phyloP scores from a whole-genome alignment of 2,329 filamentous ascomycete genomes.

The Penicillium sp. region DNA sequence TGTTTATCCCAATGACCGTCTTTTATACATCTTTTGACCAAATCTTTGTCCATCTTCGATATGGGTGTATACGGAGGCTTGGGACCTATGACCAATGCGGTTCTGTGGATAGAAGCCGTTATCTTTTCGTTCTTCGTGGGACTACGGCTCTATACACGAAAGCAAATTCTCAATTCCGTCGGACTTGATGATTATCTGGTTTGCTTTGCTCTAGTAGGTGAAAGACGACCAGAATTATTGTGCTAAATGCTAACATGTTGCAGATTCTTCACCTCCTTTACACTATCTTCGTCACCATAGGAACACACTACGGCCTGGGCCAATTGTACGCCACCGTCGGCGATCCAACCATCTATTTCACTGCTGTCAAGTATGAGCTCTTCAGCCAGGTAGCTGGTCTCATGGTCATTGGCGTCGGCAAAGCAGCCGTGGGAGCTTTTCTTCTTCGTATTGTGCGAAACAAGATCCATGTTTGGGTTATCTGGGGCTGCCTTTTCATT shows the following conservation, averaged over 20 bases:
- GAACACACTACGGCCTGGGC: slow-evolving; percentile 18
- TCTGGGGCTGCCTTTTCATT: slow-evolving; percentile 16
- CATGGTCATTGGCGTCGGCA: slow-evolving; percentile 24
- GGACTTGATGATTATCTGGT: slow-evolving; percentile 20
- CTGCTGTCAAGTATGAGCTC: slow-evolving; percentile 24
- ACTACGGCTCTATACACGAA: slow-evolving; percentile 22
- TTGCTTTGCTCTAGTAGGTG: slow-evolving; percentile 14
- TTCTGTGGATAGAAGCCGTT: slow-evolving; percentile 19
- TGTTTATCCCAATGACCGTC: neutral
- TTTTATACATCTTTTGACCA: neutral
- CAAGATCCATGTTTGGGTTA: slow-evolving; percentile 22
- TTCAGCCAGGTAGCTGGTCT: slow-evolving; percentile 24
- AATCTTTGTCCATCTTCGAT: neutral
- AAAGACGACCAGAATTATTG: neutral
- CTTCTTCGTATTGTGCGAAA: slow-evolving; percentile 24
- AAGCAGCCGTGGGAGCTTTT: slow-evolving; percentile 20
- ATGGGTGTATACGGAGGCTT: slow-evolving; percentile 23
- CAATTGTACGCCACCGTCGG: slow-evolving; percentile 17
- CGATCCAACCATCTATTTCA: slow-evolving; percentile 17
- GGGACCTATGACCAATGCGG: slow-evolving; percentile 24
- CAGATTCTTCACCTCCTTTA: slow-evolving; percentile 21
- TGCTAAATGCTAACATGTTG: neutral
- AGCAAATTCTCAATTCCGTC: slow-evolving; percentile 19
- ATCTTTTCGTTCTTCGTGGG: slow-evolving; percentile 19
- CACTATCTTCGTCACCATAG: slow-evolving; percentile 18